Evolutionary conservation across 495 filamentous ascomycete genomes (phyloP).

Genomic region (Cercophora newfieldiana): DNA sequence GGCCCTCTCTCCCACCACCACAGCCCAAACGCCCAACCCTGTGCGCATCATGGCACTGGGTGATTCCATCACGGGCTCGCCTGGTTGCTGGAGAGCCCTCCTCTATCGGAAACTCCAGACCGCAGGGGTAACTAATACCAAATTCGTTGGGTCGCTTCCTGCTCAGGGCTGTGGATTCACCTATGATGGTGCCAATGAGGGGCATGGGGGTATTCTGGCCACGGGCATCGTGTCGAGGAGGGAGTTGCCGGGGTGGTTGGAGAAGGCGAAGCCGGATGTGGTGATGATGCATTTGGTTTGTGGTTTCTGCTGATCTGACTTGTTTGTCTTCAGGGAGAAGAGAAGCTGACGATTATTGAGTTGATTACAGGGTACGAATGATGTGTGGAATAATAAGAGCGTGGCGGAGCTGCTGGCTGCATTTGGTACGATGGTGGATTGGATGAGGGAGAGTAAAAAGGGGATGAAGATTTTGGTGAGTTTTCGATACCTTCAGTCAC

Average conservation of each 20-base stretch:
- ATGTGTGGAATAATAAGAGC: slow-evolving; percentile 42
- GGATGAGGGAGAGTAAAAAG: slow-evolving; percentile 45
- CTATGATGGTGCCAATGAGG: slow-evolving; percentile 51
- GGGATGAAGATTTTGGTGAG: slow-evolving; percentile 45
- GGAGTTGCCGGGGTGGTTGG: slow-evolving; percentile 44
- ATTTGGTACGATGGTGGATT: slow-evolving; percentile 37
- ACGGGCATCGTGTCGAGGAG: slow-evolving; percentile 44
- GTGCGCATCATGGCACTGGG: slow-evolving; percentile 40
- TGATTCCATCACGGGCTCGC: slow-evolving; percentile 43
- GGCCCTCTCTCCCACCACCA: background rate
- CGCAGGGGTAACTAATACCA: slow-evolving; percentile 33
- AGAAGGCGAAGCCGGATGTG: slow-evolving; percentile 40
- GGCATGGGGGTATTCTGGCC: slow-evolving; percentile 45
- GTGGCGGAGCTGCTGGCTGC: slow-evolving; percentile 38
- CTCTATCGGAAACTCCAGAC: slow-evolving; percentile 38
- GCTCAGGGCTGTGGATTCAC: slow-evolving; percentile 39
- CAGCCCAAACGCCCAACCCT: background rate
- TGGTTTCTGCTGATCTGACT: background rate
- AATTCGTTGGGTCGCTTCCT: slow-evolving; percentile 43
- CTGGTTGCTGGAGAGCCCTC: slow-evolving; percentile 45
- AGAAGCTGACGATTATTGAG: background rate
- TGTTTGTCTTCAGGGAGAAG: background rate
- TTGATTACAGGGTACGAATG: slow-evolving; percentile 43
- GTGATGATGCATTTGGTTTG: slow-evolving; percentile 45
- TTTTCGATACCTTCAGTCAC: too few relatives aligned